A percentile compares a stretch with the other conserved stretches of the same genome.
phyloP scores from a whole-genome alignment of 805 yeast species.

The Candida oleophila region DNA sequence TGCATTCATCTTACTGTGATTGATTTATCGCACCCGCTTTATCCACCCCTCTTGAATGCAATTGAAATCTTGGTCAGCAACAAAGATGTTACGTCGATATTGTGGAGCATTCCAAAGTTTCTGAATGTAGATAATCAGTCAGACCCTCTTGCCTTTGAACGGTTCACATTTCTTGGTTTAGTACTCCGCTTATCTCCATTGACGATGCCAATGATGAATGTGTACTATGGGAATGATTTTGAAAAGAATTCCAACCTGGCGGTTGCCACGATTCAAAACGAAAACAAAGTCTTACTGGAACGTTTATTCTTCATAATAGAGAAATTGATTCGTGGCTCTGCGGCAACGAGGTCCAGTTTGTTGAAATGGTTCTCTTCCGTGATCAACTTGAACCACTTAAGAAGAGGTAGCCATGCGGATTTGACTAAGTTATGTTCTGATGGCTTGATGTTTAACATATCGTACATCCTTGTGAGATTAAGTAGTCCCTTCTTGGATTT shows the following conservation, averaged over 20 bases:
- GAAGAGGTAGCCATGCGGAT: conserved; percentile 83
- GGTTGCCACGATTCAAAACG: conserved; percentile 61
- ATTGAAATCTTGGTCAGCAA: conserved; percentile 57
- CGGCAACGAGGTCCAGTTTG: conserved; percentile 59
- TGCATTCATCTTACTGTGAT: conserved; percentile 38
- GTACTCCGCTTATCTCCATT: conserved; percentile 75
- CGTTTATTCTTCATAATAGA: conserved; percentile 70
- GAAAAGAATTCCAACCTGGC: conserved; percentile 41
- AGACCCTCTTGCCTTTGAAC: conserved; percentile 53
- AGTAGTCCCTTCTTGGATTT: conserved; percentile 81
- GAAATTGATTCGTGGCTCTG: conserved; percentile 72
- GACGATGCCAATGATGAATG: conserved; percentile 46
- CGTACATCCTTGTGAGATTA: conserved; percentile 63
- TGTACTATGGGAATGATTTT: conserved; percentile 39
- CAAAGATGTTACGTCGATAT: conserved; percentile 59
- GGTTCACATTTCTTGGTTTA: conserved; percentile 71
- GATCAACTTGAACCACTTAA: conserved; percentile 79
- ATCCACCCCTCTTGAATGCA: no score
- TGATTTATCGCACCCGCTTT: no score
- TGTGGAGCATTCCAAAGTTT: no score
- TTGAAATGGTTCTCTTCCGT: conserved; percentile 69
- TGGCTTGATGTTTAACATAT: conserved; percentile 77
- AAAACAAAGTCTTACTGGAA: conserved; percentile 57
- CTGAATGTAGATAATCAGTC: conserved; percentile 29
- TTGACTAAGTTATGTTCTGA: conserved; percentile 66